Evolutionary conservation across 1,139 yeast species (phyloP).

Genomic region (Arxiozyma bovina): DNA sequence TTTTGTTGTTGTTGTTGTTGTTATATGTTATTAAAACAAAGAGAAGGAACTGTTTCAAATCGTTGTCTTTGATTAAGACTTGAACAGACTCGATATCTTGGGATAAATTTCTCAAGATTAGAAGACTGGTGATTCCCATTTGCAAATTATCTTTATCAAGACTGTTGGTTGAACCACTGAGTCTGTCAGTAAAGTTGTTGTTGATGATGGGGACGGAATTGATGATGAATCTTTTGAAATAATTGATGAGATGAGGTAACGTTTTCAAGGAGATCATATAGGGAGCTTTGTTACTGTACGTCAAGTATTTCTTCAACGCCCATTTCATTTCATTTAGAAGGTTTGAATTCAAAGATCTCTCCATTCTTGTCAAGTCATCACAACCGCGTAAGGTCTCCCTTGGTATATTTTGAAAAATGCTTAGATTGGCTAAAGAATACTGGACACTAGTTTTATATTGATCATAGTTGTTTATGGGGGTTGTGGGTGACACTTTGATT

Average conservation of each 20-base stretch:
- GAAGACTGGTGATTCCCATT: constrained; percentile 25
- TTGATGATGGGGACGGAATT: constrained; percentile 19
- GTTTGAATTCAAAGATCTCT: constrained; percentile 49
- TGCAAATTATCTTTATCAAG: constrained; percentile 18
- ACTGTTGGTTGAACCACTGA: constrained; percentile 20
- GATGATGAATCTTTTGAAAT: constrained; percentile 20
- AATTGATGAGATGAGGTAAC: constrained; percentile 22
- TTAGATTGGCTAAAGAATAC: constrained; percentile 26
- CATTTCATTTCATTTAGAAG: constrained; percentile 49
- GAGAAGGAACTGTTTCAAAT: constrained; percentile 39
- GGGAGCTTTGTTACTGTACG: constrained; percentile 31
- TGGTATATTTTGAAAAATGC: constrained; percentile 29
- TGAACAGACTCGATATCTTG: constrained; percentile 82
- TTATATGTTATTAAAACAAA: constrained; percentile 21
- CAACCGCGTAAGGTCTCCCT: constrained; percentile 39
- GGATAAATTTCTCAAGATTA: constrained; percentile 68
- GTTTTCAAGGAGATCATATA: constrained; percentile 28
- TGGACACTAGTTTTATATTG: constrained; percentile 11
- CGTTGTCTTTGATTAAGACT: constrained; percentile 51
- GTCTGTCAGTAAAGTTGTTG: constrained; percentile 5
- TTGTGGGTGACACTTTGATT: constrained; percentile 20
- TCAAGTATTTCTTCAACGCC: constrained; percentile 39
- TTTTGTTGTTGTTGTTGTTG: constrained; percentile 5
- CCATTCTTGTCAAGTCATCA: constrained; percentile 46
- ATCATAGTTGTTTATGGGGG: neutral